Conservation (phyloP, 106 monocot genomes). For the Phalaenopsis aphrodite region DNA sequence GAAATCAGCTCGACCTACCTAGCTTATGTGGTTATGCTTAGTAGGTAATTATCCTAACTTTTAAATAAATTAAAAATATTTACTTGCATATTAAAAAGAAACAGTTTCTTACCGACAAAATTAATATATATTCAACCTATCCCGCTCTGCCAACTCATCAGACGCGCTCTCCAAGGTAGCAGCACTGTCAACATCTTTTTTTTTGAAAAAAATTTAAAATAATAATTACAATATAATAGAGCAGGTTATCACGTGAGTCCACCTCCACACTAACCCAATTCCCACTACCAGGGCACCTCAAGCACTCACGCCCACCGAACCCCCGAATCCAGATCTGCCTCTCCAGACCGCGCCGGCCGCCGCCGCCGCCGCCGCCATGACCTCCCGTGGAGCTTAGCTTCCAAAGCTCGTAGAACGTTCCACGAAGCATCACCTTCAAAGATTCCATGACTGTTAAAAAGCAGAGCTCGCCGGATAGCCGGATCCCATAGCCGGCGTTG, state of each 20-base stretch:
- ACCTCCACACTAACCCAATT: neutral
- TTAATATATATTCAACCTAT: too few species aligned
- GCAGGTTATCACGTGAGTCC: neutral
- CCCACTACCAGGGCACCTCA: neutral
- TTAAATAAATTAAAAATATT: too few species aligned
- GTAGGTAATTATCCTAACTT: too few species aligned
- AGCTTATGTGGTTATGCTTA: too few species aligned
- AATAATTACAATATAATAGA: neutral
- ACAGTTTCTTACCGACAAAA: too few species aligned
- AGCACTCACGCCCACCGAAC: neutral
- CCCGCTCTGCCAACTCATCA: too few species aligned
- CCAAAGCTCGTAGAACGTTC: slow-evolving; percentile 51
- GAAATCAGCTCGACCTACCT: too few species aligned
- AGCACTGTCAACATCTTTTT: too few species aligned
- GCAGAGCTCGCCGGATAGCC: slow-evolving; percentile 37
- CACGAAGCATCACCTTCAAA: slow-evolving; percentile 77
- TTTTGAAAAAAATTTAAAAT: too few species aligned
- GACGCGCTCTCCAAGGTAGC: too few species aligned
- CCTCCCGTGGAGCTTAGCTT: slow-evolving; percentile 29
- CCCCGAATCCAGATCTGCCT: neutral
- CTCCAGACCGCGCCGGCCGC: neutral
- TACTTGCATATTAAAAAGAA: too few species aligned
- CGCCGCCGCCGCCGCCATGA: neutral
- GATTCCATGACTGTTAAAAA: slow-evolving; percentile 42
- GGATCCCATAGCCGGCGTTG: slow-evolving; percentile 84